Base-by-base conservation (phyloP, 2,329 filamentous ascomycete genomes). In the Aspergillus pseudoterreus region DNA sequence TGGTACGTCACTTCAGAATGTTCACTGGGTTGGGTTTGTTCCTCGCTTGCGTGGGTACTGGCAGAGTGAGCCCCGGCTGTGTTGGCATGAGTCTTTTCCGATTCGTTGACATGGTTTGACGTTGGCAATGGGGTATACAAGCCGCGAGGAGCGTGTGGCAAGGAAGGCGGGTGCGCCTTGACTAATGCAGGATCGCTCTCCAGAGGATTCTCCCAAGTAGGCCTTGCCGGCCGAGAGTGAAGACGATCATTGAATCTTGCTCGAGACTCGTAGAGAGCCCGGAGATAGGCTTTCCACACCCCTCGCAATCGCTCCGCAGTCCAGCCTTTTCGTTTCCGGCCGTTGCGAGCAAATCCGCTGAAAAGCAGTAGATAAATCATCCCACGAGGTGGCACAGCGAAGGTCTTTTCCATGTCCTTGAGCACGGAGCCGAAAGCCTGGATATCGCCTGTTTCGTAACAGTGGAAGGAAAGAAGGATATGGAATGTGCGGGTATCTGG, bases 401-500 rank as follows among this genome's bases (percentile, higher is more conserved):
- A 84, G 35, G 75, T 72, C 50, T 82, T 82, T 49, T 75, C 71
- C 90, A 96, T 96, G 67, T 97, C 92, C 43, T 83, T 81, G 19
- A 99, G 74, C 42, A 90, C 82, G 45, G 83, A 80, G 10, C 83
- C 82, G 11, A 95, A 83, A 56, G 83, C 83, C 38, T 83, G 75
- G 19, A 96, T 77, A 57, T 95, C 80, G 14, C 92, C 92, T 3
- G 83, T 76, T 15, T 77, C 76, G 17, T 82, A 72, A 4, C 86
- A 84, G 63, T 89, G 87, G 66, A 96, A 82, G 42, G 86, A 83
- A 54, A 96, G 79, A 47, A 97, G 77, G 42, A 94, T 82, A 44
- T 86, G 82, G 67, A 90, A 96, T 0, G 92, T 96, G 35, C 83
- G 81, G 6, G 89, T 75, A 67, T 96, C 83, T 0, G 92, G 92